These are phyloP conservation scores for Lachnellula hyalina DNA, from an alignment of 2,329 filamentous ascomycete genomes.

Conservation along the genomic window DNA sequence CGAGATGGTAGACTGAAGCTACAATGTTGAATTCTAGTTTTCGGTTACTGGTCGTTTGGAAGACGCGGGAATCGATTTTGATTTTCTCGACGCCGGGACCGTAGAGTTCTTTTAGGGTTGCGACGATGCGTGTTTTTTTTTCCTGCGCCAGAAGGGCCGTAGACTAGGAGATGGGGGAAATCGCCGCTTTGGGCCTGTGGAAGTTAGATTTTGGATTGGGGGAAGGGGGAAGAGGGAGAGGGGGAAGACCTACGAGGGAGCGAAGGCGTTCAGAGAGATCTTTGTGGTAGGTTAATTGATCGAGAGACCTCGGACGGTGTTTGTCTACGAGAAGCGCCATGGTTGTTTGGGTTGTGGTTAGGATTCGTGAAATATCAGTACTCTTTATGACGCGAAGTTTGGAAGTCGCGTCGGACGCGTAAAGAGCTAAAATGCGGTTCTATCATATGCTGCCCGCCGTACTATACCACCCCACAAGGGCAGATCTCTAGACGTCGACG, in stretches of 20 bases:
- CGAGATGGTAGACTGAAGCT: slow-evolving; percentile 92
- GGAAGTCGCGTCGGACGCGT: no score
- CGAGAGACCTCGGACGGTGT: slow-evolving; percentile 67
- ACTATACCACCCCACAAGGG: no score
- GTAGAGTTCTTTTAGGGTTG: slow-evolving; percentile 91
- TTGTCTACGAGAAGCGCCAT: slow-evolving; percentile 71
- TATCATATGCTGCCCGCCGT: no score
- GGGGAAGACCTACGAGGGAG: slow-evolving; percentile 63
- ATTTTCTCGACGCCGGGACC: slow-evolving; percentile 98
- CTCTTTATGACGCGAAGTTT: no score
- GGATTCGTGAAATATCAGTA: neutral
- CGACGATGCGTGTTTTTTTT: slow-evolving; percentile 98
- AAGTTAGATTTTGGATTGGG: slow-evolving; percentile 8
- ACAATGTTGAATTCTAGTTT: slow-evolving; percentile 99
- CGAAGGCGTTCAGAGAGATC: slow-evolving; percentile 83
- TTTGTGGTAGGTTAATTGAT: slow-evolving; percentile 77
- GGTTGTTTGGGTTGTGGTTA: slow-evolving; percentile 3
- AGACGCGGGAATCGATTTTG: slow-evolving; percentile 96
- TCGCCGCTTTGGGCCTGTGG: slow-evolving; percentile 87
- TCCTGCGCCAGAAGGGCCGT: slow-evolving; percentile 91
- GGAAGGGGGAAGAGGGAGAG: neutral
- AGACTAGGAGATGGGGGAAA: slow-evolving; percentile 95
- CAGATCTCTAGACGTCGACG: no score
- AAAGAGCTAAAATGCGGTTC: no score
- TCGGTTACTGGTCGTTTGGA: slow-evolving; percentile 90